Conservation (phyloP, 225 moss, liverwort and hornwort genomes). For the Polytrichum commune region DNA sequence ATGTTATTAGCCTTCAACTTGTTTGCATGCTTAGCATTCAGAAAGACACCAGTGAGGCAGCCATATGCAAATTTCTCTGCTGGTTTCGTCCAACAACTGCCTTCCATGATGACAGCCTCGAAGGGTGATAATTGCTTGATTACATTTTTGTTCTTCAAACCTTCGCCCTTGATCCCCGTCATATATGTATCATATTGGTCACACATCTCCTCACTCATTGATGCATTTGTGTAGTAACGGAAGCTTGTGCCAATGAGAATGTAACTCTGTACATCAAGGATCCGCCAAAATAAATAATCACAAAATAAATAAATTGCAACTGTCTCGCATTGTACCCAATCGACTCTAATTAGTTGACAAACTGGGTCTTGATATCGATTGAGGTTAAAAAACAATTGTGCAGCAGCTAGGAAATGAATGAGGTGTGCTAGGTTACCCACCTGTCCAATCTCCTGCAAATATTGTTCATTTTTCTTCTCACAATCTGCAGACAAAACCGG, state of each 20-base stretch:
- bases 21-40: conserved; percentile 2
- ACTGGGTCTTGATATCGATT: too few species aligned
- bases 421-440: too few species aligned
- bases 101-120: not conserved
- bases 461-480: too few species aligned
- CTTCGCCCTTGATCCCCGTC: not conserved
- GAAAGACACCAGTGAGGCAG: not conserved
- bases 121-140: not conserved
- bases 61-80: not conserved
- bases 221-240: not conserved
- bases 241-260: not conserved
- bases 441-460: too few species aligned
- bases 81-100: not conserved
- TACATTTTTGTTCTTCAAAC: not conserved
- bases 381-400: too few species aligned
- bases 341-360: too few species aligned
- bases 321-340: too few species aligned
- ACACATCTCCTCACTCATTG: not conserved
- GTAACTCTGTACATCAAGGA: not conserved
- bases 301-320: too few species aligned
- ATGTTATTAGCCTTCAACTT: conserved; percentile 7
- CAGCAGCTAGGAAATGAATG: too few species aligned
- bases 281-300: too few species aligned
- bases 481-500: too few species aligned
- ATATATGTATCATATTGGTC: too few species aligned